Evolutionary conservation across 768 basidiomycete genomes (phyloP).

Genomic region (Russula sp.): DNA sequence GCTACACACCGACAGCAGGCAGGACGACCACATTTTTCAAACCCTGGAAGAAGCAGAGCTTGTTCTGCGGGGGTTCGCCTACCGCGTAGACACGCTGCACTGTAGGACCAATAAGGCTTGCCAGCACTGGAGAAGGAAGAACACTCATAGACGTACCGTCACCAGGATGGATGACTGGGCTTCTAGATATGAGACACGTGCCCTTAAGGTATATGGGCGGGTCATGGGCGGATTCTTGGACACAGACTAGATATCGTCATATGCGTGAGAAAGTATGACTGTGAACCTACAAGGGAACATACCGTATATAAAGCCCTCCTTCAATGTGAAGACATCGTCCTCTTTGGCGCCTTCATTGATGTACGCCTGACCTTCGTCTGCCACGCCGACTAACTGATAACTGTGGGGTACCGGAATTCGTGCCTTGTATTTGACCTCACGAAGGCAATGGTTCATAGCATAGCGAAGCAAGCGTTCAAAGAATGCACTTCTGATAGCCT

Average conservation of each 20-base stretch:
- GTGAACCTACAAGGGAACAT: background rate
- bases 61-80: slow-evolving; percentile 27
- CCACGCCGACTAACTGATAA: slow-evolving; percentile 70
- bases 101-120: background rate
- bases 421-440: slow-evolving; percentile 70
- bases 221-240: slow-evolving; percentile 6
- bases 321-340: slow-evolving; percentile 13
- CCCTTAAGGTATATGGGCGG: slow-evolving; percentile 6
- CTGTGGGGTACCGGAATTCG: slow-evolving; percentile 66
- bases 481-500: slow-evolving; percentile 49
- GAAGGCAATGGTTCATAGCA: slow-evolving; percentile 57
- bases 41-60: slow-evolving; percentile 22
- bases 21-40: slow-evolving; percentile 29
- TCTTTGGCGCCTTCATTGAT: slow-evolving; percentile 8
- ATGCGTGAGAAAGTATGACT: background rate
- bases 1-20: slow-evolving; percentile 14
- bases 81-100: slow-evolving; percentile 29
- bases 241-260: slow-evolving; percentile 8
- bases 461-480: slow-evolving; percentile 50
- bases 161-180: slow-evolving; percentile 33
- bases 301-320: slow-evolving; percentile 14
- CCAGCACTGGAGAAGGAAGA: background rate
- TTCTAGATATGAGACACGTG: slow-evolving; percentile 27
- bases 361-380: slow-evolving; percentile 57
- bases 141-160: slow-evolving; percentile 24